Evolutionary conservation across 2,329 filamentous ascomycete species (phyloP).

Genomic region (Parastagonospora nodorum): DNA sequence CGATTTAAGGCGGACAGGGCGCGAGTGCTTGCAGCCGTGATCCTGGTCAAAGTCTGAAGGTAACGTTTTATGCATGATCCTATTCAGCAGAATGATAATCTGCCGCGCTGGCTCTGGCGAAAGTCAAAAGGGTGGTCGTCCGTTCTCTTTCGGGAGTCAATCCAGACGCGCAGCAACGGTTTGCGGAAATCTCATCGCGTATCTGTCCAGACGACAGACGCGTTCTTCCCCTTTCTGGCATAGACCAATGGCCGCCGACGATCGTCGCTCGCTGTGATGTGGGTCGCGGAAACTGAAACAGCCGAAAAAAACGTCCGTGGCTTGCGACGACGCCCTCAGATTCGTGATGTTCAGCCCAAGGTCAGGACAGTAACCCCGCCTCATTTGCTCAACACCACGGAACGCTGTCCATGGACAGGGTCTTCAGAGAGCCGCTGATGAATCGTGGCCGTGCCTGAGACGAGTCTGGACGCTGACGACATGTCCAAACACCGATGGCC

Average conservation of each 20-base stretch:
- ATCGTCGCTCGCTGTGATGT: slow-evolving; percentile 24
- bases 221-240: slow-evolving; percentile 7
- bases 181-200: no score
- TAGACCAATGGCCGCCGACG: slow-evolving; percentile 24
- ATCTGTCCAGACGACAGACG: no score
- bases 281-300: slow-evolving; percentile 31
- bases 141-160: no score
- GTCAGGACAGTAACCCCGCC: slow-evolving; percentile 21
- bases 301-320: slow-evolving; percentile 24
- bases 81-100: neutral
- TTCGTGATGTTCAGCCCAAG: neutral
- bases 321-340: slow-evolving; percentile 17
- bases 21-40: slow-evolving; percentile 19
- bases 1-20: slow-evolving; percentile 21
- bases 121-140: no score
- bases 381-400: slow-evolving; percentile 10
- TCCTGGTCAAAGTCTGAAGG: slow-evolving; percentile 21
- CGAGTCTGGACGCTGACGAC: neutral
- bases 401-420: slow-evolving; percentile 13
- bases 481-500: slow-evolving; percentile 12
- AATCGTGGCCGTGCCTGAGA: slow-evolving; percentile 5
- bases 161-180: no score
- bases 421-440: slow-evolving; percentile 14
- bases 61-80: slow-evolving; percentile 16
- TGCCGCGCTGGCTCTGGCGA: no score